phyloP scores from a whole-genome alignment of 2,329 filamentous ascomycete genomes.

The Neopestalotiopsis rosae region DNA sequence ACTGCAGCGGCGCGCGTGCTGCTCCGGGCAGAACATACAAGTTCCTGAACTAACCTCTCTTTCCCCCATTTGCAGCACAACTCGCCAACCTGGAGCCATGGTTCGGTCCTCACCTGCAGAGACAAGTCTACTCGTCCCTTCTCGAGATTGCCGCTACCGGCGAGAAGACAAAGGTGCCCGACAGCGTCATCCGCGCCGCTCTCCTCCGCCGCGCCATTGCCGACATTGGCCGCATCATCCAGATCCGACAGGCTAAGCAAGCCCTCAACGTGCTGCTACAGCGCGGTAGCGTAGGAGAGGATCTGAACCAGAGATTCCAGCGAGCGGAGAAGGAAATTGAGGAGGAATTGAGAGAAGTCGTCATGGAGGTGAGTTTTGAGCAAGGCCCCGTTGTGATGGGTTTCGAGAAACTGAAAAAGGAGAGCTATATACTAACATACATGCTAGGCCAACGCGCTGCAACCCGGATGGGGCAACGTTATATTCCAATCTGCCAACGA shows the following conservation, averaged over 20 bases:
- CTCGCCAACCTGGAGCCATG: conserved; percentile 88
- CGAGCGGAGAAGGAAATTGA: conserved; percentile 98
- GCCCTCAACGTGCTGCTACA: conserved; percentile 84
- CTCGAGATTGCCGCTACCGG: conserved; percentile 74
- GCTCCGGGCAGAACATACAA: conserved; percentile 6
- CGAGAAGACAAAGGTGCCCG: conserved; percentile 77
- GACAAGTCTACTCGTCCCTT: conserved; percentile 93
- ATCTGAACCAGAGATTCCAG: conserved; percentile 91
- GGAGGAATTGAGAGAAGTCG: conserved; percentile 91
- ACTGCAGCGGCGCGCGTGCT: conserved; percentile 9
- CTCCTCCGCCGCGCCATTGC: conserved; percentile 88
- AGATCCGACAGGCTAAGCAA: conserved; percentile 86
- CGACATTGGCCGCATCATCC: conserved; percentile 89
- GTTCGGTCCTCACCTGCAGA: conserved; percentile 89
- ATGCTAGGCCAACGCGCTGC: conserved; percentile 83
- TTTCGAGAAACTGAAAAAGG: not conserved
- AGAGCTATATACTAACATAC: not conserved
- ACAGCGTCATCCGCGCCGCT: conserved; percentile 85
- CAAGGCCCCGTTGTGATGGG: not conserved
- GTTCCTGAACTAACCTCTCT: conserved; percentile 19
- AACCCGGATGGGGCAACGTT: conserved; percentile 85
- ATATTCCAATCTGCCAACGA: conserved; percentile 99
- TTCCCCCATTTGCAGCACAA: conserved; percentile 57
- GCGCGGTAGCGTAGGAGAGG: conserved; percentile 91
- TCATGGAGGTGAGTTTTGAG: conserved; percentile 72